Conservation (phyloP, 176 grass and related monocot genomes). For the Echinochloa phyllopogon region DNA sequence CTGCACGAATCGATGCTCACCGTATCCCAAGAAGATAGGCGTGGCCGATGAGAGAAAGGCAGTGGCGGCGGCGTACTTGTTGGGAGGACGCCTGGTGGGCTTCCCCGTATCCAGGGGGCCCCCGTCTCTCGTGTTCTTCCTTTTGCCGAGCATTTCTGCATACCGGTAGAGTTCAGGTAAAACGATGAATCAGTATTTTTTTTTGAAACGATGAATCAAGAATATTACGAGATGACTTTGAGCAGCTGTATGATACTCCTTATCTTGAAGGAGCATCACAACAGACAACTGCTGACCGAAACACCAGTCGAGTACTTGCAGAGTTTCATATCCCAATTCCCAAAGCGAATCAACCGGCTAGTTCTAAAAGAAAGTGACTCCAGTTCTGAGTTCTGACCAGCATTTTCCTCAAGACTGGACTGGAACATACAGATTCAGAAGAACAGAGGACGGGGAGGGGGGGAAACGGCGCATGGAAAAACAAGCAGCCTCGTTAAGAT, state of each 20-base stretch:
- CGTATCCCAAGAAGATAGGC: conserved; percentile 53
- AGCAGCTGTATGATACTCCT: background rate
- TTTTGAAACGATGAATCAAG: conserved; percentile 27
- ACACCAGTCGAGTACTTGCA: background rate
- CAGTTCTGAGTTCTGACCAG: background rate
- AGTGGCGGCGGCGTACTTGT: conserved; percentile 13
- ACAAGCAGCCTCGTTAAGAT: background rate
- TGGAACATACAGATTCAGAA: background rate
- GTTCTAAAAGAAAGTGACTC: background rate
- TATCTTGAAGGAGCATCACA: background rate
- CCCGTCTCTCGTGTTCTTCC: conserved; percentile 22
- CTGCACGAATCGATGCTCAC: conserved; percentile 1
- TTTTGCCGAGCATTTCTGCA: conserved; percentile 18
- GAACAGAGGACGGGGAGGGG: background rate
- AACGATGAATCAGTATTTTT: conserved; percentile 24
- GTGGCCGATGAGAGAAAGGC: conserved; percentile 38
- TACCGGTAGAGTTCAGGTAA: background rate
- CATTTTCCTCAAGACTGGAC: background rate
- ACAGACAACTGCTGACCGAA: background rate
- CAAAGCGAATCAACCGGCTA: background rate
- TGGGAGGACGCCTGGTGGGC: conserved; percentile 8
- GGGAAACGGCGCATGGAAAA: background rate
- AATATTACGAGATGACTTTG: background rate
- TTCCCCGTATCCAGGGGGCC: conserved; percentile 2
- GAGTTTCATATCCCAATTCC: background rate